These are phyloP conservation scores for Xylaria curta DNA, from an alignment of 495 filamentous ascomycete genomes.

Conservation along the genomic window DNA sequence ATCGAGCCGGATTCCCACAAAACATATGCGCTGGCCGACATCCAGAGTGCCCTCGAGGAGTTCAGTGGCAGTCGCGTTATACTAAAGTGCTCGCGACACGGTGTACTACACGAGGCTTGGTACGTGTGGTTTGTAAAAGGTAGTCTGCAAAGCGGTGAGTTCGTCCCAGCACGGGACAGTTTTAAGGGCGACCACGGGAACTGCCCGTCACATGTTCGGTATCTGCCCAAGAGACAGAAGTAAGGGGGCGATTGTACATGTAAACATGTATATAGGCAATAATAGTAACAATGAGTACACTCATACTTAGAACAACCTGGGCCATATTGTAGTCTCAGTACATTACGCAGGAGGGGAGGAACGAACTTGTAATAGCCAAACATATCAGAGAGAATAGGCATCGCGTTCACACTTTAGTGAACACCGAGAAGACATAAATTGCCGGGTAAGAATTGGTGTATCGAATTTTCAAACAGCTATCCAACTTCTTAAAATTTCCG, in stretches of 20 bases:
- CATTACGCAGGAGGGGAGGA: neutral
- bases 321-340: neutral
- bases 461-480: constrained; percentile 4
- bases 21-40: constrained; percentile 69
- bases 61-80: constrained; percentile 72
- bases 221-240: constrained; percentile 47
- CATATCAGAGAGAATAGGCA: neutral
- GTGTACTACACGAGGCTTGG: constrained; percentile 77
- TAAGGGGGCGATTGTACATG: neutral
- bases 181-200: constrained; percentile 46
- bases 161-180: constrained; percentile 61
- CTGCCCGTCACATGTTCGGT: constrained; percentile 44
- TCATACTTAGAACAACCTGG: neutral
- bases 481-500: neutral
- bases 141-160: constrained; percentile 74
- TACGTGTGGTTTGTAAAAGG: constrained; percentile 85
- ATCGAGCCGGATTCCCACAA: constrained; percentile 66
- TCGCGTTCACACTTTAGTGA: neutral
- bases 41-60: constrained; percentile 66
- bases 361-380: neutral
- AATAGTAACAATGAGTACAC: neutral
- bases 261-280: neutral
- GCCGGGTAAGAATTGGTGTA: neutral
- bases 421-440: neutral
- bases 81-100: constrained; percentile 65